These are phyloP conservation scores for Monosporozyma solicola DNA, from an alignment of 805 yeast species.

Conservation along the genomic window DNA sequence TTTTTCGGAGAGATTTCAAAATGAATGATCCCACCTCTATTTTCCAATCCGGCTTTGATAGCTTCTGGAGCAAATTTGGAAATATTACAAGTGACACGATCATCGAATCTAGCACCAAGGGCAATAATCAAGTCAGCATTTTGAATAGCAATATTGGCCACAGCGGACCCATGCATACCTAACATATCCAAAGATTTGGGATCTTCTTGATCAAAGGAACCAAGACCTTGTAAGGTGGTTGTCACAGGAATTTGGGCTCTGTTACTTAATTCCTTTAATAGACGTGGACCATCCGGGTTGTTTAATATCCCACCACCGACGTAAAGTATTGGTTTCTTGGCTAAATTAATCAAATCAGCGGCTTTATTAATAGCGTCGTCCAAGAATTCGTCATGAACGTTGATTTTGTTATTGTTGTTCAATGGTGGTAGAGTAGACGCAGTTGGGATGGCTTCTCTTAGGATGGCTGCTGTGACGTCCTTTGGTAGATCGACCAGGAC, in stretches of 20 bases:
- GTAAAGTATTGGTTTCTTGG: conserved; percentile 82
- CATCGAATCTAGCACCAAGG: conserved; percentile 97
- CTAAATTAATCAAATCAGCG: conserved; percentile 67
- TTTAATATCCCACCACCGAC: conserved; percentile 89
- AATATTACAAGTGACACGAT: conserved; percentile 88
- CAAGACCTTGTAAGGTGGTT: conserved; percentile 88
- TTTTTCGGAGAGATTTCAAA: conserved; percentile 95
- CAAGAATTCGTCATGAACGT: conserved; percentile 66
- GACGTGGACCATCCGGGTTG: conserved; percentile 68
- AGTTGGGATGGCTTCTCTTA: conserved; percentile 79
- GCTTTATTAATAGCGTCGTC: conserved; percentile 65
- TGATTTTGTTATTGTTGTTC: conserved; percentile 64
- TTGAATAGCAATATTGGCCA: conserved; percentile 92
- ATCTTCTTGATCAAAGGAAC: conserved; percentile 89
- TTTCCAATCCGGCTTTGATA: conserved; percentile 74
- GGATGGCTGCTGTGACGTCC: conserved; percentile 90
- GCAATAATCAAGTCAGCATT: conserved; percentile 89
- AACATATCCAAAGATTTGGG: conserved; percentile 89
- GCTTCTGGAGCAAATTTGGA: conserved; percentile 92
- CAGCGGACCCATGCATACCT: conserved; percentile 97
- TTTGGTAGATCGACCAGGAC: conserved; percentile 96
- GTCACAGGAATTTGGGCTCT: conserved; percentile 94
- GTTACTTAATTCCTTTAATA: conserved; percentile 76
- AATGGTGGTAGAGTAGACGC: conserved; percentile 64
- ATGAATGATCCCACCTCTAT: conserved; percentile 92